Evolutionary conservation across 176 grass and related monocot genomes (phyloP), one percentile per base, ranked within the genome.

Genomic region (Zoysia japonica): DNA sequence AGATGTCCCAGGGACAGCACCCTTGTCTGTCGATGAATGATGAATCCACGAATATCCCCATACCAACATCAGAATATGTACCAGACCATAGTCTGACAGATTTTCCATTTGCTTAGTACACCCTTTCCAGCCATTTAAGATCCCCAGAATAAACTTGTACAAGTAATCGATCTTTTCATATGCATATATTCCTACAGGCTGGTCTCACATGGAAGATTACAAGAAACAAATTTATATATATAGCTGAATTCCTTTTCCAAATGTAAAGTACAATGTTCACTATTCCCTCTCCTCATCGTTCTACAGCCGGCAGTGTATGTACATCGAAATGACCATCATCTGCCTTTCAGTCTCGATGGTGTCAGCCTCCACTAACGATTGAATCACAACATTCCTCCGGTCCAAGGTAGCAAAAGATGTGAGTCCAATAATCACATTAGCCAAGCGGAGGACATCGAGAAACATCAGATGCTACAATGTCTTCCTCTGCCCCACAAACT

Each of bases 401-500:
- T 48, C 77, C 5, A 68, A 36, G 12, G 37, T 42, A 48, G 44
- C 1, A 9, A 44, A 80, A 42, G 43, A 62, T 17, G 44, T n/a
- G 5, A 35, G 41, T 75, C 77, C 43, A 19, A 45, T 38, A 51
- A 68, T 35, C 51, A 16, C 70, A 62, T 53, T 37, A 9, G 72
- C 73, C 11, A 46, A 9, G 55, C 11, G 38, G 59, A 61, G 60
- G 37, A 28, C 48, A 7, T 9, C n/a, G 44, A 74, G 63, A 62
- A 19, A 72, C 7, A 61, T 39, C 45, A 82, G 61, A 81, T 35
- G 9, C 52, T 90, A 93, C 77, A 88, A 76, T 66, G 80, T 28
- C 7, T 93, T 87, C 76, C 90, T 86, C 66, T 77, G 85, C 69
- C 82, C 75, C 28, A 88, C 85, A 3, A 97, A 97, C 54, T 63